phyloP scores from a whole-genome alignment of 1,284 basidiomycete genomes.

The Naganishia sp. region DNA sequence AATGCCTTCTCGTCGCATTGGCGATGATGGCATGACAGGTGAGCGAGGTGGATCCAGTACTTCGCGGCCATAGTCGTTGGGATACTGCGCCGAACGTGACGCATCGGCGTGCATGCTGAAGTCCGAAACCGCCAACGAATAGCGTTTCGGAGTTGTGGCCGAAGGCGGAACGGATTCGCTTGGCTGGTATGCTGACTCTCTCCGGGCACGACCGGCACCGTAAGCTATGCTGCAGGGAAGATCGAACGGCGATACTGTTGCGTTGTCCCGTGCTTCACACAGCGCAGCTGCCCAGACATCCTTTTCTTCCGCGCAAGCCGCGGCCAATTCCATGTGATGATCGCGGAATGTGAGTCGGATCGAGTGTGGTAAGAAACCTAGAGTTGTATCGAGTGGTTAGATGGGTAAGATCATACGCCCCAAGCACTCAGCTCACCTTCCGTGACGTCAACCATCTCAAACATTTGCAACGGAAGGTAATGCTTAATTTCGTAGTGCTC shows the following conservation, averaged over 20 bases:
- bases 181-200: slow-evolving; percentile 35
- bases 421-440: slow-evolving; percentile 59
- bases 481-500: slow-evolving; percentile 79
- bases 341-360: slow-evolving; percentile 68
- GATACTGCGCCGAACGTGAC: slow-evolving; percentile 23
- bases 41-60: slow-evolving; percentile 31
- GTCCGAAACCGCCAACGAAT: slow-evolving; percentile 37
- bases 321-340: slow-evolving; percentile 78
- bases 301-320: slow-evolving; percentile 76
- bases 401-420: slow-evolving; percentile 9
- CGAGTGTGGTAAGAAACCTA: slow-evolving; percentile 74
- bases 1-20: slow-evolving; percentile 35
- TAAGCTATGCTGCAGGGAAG: slow-evolving; percentile 48
- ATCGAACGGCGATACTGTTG: slow-evolving; percentile 48
- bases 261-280: slow-evolving; percentile 51
- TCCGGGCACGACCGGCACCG: slow-evolving; percentile 34
- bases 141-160: slow-evolving; percentile 38
- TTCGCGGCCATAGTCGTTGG: slow-evolving; percentile 35
- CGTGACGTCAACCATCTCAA: slow-evolving; percentile 68
- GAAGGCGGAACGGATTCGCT: slow-evolving; percentile 11
- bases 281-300: slow-evolving; percentile 75
- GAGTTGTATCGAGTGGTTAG: not conserved
- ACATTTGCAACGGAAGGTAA: slow-evolving; percentile 76
- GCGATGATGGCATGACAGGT: slow-evolving; percentile 33
- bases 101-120: slow-evolving; percentile 9